A percentile compares a stretch with the other conserved stretches of the same genome.
Evolutionary conservation across 1,139 yeast species (phyloP).

Genomic region (Candida sp.): DNA sequence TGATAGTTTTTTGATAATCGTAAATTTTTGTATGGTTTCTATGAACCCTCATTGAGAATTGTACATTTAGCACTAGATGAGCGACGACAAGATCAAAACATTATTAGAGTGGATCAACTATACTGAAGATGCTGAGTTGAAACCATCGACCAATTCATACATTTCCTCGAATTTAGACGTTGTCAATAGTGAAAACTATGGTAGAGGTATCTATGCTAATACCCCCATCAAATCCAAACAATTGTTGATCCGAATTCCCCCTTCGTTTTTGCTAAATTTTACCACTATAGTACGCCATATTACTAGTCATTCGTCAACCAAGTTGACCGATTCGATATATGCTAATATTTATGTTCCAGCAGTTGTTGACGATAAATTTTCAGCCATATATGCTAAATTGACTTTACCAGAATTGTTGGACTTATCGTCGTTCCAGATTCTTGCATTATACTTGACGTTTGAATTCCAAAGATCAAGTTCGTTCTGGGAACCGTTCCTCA

Average conservation of each 20-base stretch:
- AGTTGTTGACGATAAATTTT: slow-evolving; percentile 15
- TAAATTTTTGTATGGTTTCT: too few relatives aligned
- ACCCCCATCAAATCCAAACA: slow-evolving; percentile 34
- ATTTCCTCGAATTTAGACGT: slow-evolving; percentile 29
- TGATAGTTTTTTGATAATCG: too few relatives aligned
- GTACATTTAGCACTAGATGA: not conserved
- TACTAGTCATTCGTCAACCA: slow-evolving; percentile 16
- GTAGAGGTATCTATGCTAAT: slow-evolving; percentile 60
- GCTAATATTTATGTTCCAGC: slow-evolving; percentile 18
- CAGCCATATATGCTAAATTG: slow-evolving; percentile 31
- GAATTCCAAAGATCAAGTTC: slow-evolving; percentile 43
- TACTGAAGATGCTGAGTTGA: slow-evolving; percentile 16
- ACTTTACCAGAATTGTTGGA: slow-evolving; percentile 23
- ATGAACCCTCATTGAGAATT: not conserved
- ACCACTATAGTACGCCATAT: slow-evolving; percentile 49
- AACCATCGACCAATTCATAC: slow-evolving; percentile 20
- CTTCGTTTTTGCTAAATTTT: slow-evolving; percentile 56
- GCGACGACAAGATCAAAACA: slow-evolving; percentile 7
- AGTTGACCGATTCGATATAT: slow-evolving; percentile 19
- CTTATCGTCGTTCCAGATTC: slow-evolving; percentile 45
- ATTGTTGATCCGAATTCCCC: slow-evolving; percentile 54
- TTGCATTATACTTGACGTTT: slow-evolving; percentile 45
- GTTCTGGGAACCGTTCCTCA: slow-evolving; percentile 64
- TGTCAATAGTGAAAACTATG: slow-evolving; percentile 35
- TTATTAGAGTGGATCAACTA: slow-evolving; percentile 23